Conservation (phyloP, 306 rosid genomes). For the Comarum palustre region DNA sequence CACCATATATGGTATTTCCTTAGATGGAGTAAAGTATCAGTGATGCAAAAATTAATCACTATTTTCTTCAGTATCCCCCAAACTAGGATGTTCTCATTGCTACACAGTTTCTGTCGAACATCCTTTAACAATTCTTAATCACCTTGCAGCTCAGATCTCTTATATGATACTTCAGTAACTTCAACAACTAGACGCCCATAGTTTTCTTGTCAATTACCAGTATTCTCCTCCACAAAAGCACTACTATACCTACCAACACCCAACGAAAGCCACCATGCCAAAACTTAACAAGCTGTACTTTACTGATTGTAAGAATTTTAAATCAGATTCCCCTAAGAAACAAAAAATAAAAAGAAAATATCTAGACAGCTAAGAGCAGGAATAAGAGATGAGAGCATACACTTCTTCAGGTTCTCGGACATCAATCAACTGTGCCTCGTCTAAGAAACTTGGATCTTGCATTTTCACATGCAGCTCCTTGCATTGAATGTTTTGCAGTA, state of each 20-base stretch:
- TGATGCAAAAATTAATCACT: background rate
- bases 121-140: background rate
- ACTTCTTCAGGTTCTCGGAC: slow-evolving; percentile 97
- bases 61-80: background rate
- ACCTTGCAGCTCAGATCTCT: background rate
- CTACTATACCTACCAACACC: background rate
- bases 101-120: background rate
- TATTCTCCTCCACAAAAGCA: background rate
- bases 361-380: slow-evolving; percentile 1
- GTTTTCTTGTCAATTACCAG: background rate
- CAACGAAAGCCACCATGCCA: background rate
- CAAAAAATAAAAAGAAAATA: background rate
- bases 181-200: background rate
- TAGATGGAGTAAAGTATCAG: background rate
- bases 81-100: background rate
- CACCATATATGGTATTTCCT: background rate
- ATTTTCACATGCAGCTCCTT: slow-evolving; percentile 64
- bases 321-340: background rate
- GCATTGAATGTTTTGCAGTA: slow-evolving; percentile 74
- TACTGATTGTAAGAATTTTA: background rate
- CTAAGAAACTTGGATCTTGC: slow-evolving; percentile 68
- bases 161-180: background rate
- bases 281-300: background rate
- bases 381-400: slow-evolving; percentile 40
- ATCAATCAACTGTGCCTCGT: slow-evolving; percentile 85